These are phyloP conservation scores for Coniosporium apollinis DNA, from an alignment of 495 filamentous ascomycete genomes.

Conservation along the genomic window DNA sequence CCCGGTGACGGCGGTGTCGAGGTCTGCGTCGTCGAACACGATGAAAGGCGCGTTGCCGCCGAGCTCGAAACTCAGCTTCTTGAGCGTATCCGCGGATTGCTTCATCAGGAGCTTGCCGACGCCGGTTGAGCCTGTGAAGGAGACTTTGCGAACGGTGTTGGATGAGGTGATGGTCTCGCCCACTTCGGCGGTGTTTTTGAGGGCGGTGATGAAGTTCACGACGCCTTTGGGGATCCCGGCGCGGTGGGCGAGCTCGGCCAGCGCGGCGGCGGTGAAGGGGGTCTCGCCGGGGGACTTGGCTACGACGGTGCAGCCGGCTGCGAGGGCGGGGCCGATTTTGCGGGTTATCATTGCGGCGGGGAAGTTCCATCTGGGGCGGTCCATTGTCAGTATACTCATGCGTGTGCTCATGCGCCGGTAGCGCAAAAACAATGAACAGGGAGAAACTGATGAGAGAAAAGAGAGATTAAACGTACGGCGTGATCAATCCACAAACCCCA, in stretches of 20 bases:
- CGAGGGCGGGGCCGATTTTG: constrained; percentile 33
- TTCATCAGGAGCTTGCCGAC: constrained; percentile 45
- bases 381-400: not conserved
- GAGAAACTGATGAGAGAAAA: not conserved
- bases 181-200: constrained; percentile 46
- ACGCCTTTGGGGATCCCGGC: constrained; percentile 44
- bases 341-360: constrained; percentile 29
- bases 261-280: constrained; percentile 36
- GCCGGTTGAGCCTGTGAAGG: constrained; percentile 55
- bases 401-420: not conserved
- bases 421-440: not conserved
- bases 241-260: constrained; percentile 39
- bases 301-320: constrained; percentile 44
- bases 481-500: constrained; percentile 88
- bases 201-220: constrained; percentile 41
- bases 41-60: constrained; percentile 63
- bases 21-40: constrained; percentile 56
- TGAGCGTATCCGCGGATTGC: constrained; percentile 43
- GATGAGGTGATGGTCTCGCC: constrained; percentile 50
- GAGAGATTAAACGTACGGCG: constrained; percentile 34
- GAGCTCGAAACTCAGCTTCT: constrained; percentile 57
- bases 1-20: constrained; percentile 42
- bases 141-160: constrained; percentile 49
- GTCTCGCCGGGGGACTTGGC: constrained; percentile 53
- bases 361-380: constrained; percentile 24